Conservation (phyloP, 768 basidiomycete species). For the Boletus sp. region DNA sequence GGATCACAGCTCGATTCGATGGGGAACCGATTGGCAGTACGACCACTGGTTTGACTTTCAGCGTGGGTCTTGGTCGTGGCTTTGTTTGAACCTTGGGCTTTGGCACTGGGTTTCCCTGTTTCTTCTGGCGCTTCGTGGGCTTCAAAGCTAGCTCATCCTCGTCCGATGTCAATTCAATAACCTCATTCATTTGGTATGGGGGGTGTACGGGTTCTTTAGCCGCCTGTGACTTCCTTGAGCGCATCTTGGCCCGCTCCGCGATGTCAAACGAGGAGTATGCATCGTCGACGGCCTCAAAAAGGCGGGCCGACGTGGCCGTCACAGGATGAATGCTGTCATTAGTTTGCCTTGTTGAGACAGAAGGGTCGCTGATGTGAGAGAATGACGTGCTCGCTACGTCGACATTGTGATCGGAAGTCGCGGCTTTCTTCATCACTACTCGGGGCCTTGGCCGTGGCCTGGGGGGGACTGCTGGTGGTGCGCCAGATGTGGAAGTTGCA, state of each 20-base stretch:
- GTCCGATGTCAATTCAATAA: constrained; percentile 47
- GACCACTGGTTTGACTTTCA: constrained; percentile 14
- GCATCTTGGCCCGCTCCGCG: constrained; percentile 59
- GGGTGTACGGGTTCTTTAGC: constrained; percentile 11
- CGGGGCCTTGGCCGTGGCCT: constrained; percentile 34
- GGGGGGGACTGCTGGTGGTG: not conserved
- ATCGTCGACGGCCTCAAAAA: constrained; percentile 15
- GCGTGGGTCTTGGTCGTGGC: constrained; percentile 25
- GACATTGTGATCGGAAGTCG: not conserved
- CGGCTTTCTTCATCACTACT: constrained; percentile 20
- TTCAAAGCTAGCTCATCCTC: constrained; percentile 38
- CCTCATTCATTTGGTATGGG: constrained; percentile 22
- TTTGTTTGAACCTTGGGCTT: constrained; percentile 28
- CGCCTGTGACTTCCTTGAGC: constrained; percentile 36
- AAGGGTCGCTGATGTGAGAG: constrained; percentile 23
- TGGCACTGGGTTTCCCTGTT: constrained; percentile 25
- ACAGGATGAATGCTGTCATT: constrained; percentile 23
- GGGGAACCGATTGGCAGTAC: constrained; percentile 19
- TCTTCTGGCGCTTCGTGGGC: constrained; percentile 29
- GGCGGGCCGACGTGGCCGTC: constrained; percentile 5
- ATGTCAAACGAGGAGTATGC: constrained; percentile 35
- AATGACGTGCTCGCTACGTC: constrained; percentile 7
- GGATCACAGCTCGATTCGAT: constrained; percentile 6
- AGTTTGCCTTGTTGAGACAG: constrained; percentile 7
- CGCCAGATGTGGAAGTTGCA: constrained; percentile 2